Conservation (phyloP, 179 eudicot species). For the Beta corolliflora region DNA sequence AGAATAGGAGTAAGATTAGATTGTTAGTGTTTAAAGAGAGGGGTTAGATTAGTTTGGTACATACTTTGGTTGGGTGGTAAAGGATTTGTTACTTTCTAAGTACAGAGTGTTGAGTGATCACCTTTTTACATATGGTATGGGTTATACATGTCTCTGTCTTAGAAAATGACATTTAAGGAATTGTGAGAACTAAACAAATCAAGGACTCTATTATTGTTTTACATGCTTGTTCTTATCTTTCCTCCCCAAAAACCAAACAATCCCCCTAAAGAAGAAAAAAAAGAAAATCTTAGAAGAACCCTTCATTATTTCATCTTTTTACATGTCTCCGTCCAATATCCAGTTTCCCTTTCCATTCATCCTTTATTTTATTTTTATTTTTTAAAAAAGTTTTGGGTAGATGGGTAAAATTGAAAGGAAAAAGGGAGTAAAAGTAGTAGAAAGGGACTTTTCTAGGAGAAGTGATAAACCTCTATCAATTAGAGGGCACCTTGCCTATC, state of each 20-base stretch:
- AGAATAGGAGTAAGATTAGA: neutral
- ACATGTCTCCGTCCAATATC: neutral
- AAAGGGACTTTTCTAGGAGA: neutral
- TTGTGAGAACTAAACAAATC: conserved; percentile 5
- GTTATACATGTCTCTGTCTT: conserved; percentile 5
- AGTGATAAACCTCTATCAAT: too few relatives aligned
- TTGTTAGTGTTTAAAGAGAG: too few relatives aligned
- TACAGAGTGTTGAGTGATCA: neutral
- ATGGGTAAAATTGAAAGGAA: neutral
- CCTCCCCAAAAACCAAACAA: neutral
- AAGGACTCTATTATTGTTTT: neutral
- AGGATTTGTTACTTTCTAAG: neutral
- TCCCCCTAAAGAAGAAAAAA: too few relatives aligned
- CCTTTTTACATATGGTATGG: neutral
- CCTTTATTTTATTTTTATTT: neutral
- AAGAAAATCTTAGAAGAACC: too few relatives aligned
- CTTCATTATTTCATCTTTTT: neutral
- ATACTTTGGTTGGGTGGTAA: conserved; percentile 4
- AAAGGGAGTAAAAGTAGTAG: neutral
- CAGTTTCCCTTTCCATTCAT: neutral
- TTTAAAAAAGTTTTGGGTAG: too few relatives aligned
- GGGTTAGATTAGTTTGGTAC: too few relatives aligned
- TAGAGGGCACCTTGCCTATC: too few relatives aligned
- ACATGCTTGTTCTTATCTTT: neutral
- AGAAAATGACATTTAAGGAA: conserved; percentile 17